Evolutionary conservation across 1,284 basidiomycete species (phyloP), one percentile per base, ranked within the genome.

Genomic region (Mycosarcoma mackinlayi): DNA sequence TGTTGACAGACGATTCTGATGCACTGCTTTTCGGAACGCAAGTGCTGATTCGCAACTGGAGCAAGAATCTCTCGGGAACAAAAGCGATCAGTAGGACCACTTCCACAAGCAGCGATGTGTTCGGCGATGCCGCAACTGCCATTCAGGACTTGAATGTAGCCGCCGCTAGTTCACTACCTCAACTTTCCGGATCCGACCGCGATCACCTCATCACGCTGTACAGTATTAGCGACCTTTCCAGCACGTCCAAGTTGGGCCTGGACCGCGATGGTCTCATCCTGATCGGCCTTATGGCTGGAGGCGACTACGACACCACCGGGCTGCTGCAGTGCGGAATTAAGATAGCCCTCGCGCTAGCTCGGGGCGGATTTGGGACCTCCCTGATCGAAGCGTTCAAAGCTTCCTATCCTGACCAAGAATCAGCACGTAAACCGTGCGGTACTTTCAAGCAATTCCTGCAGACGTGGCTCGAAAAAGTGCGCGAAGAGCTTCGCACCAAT

Each of bases 1-100:
- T 98, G 10, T 85, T 96, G 33, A 93, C 93, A 0, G 94, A 98
- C 83, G 95, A 97, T 74, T 92, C 92, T 0, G 95, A 98, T 77
- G 92, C 89, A 25, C 89, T 97, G 71, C 83, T 97, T 3, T 98
- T 98, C 72, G 94, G 94, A 13, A 93, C 92, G 0, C 86, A 84
- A 2, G 88, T 88, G 39, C 88, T 97, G 25, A 88, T 96, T 65
- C 88, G 93, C 69, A 92, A 91, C 38, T 69, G 73, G 66, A 53
- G 67, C 47, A 70, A 62, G 56, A 66, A 61, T 34, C 56, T 63
- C 4, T 63, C 62, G 6, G 68, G 60, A 0, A 60, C 59, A 4
- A 66, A 57, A 27, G 50, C 60, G 23, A 42, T 65, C 23, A 50
- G 47, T 30, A 37, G 55, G 21, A 59, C 61, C 14, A 46, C 42